Conservation (phyloP, 2,329 filamentous ascomycete species). For the Diplocarpon mali region DNA sequence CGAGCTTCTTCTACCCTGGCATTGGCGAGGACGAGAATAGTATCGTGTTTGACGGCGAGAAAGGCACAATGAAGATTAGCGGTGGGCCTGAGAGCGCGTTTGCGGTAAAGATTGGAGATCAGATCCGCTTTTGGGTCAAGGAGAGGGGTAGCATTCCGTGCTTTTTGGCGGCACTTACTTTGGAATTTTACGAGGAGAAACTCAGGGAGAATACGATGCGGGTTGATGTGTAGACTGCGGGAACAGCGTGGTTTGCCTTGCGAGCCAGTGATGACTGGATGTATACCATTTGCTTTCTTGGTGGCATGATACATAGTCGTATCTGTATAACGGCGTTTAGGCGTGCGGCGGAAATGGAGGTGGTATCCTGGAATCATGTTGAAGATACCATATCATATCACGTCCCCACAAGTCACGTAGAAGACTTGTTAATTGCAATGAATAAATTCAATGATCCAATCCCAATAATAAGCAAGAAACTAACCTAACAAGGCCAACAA, state of each 20-base stretch:
- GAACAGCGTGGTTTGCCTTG: neutral
- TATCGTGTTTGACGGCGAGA: constrained; percentile 82
- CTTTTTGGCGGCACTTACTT: constrained; percentile 78
- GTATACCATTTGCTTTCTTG: too few relatives aligned
- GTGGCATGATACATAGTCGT: too few relatives aligned
- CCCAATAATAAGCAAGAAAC: neutral
- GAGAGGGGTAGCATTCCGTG: constrained; percentile 89
- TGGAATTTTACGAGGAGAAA: constrained; percentile 79
- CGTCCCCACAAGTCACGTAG: too few relatives aligned
- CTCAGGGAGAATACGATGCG: constrained; percentile 22
- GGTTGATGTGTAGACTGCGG: constrained; percentile 9
- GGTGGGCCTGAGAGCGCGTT: constrained; percentile 83
- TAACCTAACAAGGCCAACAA: neutral
- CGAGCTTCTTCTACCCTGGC: constrained; percentile 70
- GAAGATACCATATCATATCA: too few relatives aligned
- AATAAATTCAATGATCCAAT: constrained; percentile 3
- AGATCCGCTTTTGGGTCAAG: constrained; percentile 93
- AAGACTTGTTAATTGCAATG: neutral
- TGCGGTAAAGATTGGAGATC: constrained; percentile 69
- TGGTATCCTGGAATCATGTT: too few relatives aligned
- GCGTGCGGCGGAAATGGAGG: too few relatives aligned
- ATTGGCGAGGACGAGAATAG: constrained; percentile 52
- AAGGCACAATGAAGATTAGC: constrained; percentile 95
- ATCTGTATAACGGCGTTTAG: too few relatives aligned
- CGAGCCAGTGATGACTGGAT: too few relatives aligned